Percentiles rank a stretch among this genome's conserved stretches.
These are phyloP conservation scores for Citropsis articulata DNA, from an alignment of 345 rosid species.

Conservation along the genomic window DNA sequence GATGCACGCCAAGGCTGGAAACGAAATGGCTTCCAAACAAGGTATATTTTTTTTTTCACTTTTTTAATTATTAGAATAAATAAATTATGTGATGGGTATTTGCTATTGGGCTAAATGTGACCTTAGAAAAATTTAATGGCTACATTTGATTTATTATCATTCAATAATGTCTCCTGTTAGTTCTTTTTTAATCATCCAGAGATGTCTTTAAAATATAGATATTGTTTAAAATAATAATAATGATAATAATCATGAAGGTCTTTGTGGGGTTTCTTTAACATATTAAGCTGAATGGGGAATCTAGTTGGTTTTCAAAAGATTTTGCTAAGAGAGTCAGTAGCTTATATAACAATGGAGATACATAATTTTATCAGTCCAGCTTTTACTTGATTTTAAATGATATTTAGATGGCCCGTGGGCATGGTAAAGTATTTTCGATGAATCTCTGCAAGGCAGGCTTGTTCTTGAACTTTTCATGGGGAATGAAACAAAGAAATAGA, in stretches of 20 bases:
- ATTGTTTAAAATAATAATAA: neutral
- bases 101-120: neutral
- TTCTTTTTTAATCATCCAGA: neutral
- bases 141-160: neutral
- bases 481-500: neutral
- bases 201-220: too few relatives aligned
- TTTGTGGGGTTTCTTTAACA: neutral
- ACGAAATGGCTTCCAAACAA: slow-evolving; percentile 46
- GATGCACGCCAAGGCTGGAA: slow-evolving; percentile 59
- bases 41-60: slow-evolving; percentile 21
- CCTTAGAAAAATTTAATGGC: too few relatives aligned
- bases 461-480: neutral
- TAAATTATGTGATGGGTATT: neutral
- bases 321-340: neutral
- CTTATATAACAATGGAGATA: neutral
- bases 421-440: neutral
- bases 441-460: neutral
- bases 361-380: neutral
- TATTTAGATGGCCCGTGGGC: neutral
- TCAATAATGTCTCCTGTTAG: neutral
- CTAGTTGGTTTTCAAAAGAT: neutral
- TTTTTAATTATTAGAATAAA: neutral
- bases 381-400: neutral
- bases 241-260: neutral
- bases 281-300: neutral